Base-by-base conservation (phyloP, 768 basidiomycete species). In the Termitomyces sp. region DNA sequence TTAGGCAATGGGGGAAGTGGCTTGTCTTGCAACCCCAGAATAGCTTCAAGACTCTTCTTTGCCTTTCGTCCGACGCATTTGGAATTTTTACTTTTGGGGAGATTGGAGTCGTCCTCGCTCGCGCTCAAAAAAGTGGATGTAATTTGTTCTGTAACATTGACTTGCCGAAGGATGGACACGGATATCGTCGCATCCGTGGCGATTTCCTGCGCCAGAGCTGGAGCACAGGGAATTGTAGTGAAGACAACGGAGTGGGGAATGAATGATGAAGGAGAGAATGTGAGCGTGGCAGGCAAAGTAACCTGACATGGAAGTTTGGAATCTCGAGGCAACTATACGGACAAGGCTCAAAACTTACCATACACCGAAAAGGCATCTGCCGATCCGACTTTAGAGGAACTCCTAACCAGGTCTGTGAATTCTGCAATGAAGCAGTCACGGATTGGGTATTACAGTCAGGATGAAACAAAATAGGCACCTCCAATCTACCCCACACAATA, bases 171-270 rank as follows among this genome's bases (percentile, higher is more conserved):
- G 28, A 91, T 76, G 0, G 84, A 84, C 12, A 89, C 81, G n/a
- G 81, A 81, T 35, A 89, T 83, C 13, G 86, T 87, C 6, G 89
- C 85, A 67, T 89, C 88, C 4, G 85, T 66, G 8, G 87, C 83
- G 38, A 90, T 87, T 66, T 90, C 87, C 59, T 78, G 79, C 9
- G 84, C 79, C 35, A 89, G 72, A 12, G 71, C 63, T 1, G 76
- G 70, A 18, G 83, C 86, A 43, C 83, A 76, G 18, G 85, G 82
- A 8, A 72, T 81, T 33, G 89, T 89, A 10, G 82, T 82, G 71
- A 89, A 89, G 32, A 89, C 85, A 54, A 88, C 86, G 65, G 84
- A 90, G 66, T 84, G 89, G 13, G 88, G 82, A 61, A 91, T 80
- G n/a, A 79, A 80, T 18, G 78, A 78, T 28, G 78, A 69, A 32